Percentiles rank a stretch among this genome's conserved stretches.
Evolutionary conservation across 2,329 filamentous ascomycete genomes (phyloP).

Genomic region (Tolypocladium ovalisporum): DNA sequence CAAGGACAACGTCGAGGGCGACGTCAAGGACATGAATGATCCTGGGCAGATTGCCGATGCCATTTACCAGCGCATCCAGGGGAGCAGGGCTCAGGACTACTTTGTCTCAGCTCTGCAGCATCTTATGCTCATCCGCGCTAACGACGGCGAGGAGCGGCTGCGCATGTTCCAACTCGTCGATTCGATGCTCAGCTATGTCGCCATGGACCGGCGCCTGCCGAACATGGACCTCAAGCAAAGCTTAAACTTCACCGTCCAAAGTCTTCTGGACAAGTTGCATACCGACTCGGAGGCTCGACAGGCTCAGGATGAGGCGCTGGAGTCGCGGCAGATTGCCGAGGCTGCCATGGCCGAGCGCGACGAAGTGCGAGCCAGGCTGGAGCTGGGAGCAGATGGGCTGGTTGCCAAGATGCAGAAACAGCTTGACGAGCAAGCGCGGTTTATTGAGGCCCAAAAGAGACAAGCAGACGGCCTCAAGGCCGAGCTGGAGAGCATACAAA

Average conservation of each 20-base stretch:
- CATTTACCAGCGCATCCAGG: slow-evolving; percentile 74
- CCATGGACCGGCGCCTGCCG: slow-evolving; percentile 90
- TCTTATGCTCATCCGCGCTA: slow-evolving; percentile 82
- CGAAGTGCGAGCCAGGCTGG: slow-evolving; percentile 81
- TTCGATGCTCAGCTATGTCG: slow-evolving; percentile 97
- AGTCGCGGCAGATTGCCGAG: slow-evolving; percentile 86
- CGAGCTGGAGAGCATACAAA: slow-evolving; percentile 78
- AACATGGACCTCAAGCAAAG: slow-evolving; percentile 98
- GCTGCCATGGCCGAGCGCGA: slow-evolving; percentile 93
- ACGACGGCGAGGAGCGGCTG: slow-evolving; percentile 81
- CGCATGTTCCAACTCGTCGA: slow-evolving; percentile 97
- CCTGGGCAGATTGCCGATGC: slow-evolving; percentile 89
- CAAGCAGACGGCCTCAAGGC: slow-evolving; percentile 83
- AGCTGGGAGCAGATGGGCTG: slow-evolving; percentile 84
- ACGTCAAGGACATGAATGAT: slow-evolving; percentile 85
- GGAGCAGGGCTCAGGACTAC: slow-evolving; percentile 84
- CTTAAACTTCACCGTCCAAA: slow-evolving; percentile 95
- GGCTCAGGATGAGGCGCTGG: slow-evolving; percentile 81
- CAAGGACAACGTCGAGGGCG: slow-evolving; percentile 75
- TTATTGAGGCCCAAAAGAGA: slow-evolving; percentile 80
- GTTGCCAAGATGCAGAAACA: slow-evolving; percentile 90
- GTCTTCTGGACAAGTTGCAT: slow-evolving; percentile 85
- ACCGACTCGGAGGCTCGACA: slow-evolving; percentile 92
- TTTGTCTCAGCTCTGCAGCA: slow-evolving; percentile 94
- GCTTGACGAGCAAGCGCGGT: slow-evolving; percentile 80